Evolutionary conservation across 1,284 basidiomycete species (phyloP).

Genomic region (Leccinum subrobustum): DNA sequence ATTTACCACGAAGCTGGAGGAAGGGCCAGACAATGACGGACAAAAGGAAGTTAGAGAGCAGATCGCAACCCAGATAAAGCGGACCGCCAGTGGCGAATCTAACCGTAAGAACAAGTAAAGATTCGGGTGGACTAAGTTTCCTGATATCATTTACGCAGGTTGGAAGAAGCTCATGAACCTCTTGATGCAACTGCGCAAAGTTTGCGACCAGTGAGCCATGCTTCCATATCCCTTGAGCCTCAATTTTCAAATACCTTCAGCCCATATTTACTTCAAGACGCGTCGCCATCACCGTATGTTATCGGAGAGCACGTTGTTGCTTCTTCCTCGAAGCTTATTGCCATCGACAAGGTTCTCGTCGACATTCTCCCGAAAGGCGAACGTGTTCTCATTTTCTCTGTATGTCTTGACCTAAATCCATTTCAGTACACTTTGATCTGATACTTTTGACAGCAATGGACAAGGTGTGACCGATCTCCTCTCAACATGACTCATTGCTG

Average conservation of each 20-base stretch:
- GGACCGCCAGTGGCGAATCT: conserved; percentile 29
- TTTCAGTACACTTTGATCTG: not conserved
- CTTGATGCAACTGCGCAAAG: conserved; percentile 55
- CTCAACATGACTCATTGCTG: not conserved
- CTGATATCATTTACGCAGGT: conserved; percentile 30
- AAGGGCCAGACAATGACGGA: conserved; percentile 34
- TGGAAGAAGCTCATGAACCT: conserved; percentile 60
- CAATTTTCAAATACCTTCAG: conserved; percentile 25
- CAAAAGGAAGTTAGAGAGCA: conserved; percentile 41
- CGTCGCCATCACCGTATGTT: conserved; percentile 48
- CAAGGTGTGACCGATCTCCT: conserved; percentile 34
- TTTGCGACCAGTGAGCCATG: conserved; percentile 52
- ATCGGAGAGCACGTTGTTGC: conserved; percentile 58
- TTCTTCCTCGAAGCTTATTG: conserved; percentile 69
- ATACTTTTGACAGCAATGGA: conserved; percentile 48
- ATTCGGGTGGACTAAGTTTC: not conserved
- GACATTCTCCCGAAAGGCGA: conserved; percentile 79
- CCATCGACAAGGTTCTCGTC: conserved; percentile 76
- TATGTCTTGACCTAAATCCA: conserved; percentile 36
- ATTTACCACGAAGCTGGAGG: conserved; percentile 39
- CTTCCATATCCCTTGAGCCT: not conserved
- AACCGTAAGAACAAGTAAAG: conserved; percentile 30
- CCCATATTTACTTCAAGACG: conserved; percentile 53
- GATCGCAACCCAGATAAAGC: conserved; percentile 38
- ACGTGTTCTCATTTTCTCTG: conserved; percentile 82